Percentiles rank a stretch among this genome's conserved stretches.
Conservation (phyloP, 768 basidiomycete genomes). For the Sarcodon aspratus region DNA sequence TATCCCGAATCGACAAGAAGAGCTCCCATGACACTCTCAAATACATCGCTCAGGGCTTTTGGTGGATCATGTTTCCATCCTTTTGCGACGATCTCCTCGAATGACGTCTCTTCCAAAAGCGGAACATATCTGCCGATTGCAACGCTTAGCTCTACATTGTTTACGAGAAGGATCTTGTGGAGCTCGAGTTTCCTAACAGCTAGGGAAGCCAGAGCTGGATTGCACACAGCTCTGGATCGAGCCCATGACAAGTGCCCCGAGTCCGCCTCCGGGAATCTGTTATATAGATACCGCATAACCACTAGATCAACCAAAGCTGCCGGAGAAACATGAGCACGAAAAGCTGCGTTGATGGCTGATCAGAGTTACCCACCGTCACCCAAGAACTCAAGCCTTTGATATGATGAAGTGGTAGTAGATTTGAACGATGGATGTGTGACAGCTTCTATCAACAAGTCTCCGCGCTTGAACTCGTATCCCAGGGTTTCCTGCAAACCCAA, state of each 20-base stretch:
- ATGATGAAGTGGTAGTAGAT: conserved; percentile 41
- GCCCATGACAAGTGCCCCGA: conserved; percentile 71
- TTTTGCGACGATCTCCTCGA: conserved; percentile 48
- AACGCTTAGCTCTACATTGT: conserved; percentile 52
- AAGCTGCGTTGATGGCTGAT: background rate
- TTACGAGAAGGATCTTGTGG: conserved; percentile 61
- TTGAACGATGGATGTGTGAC: conserved; percentile 80
- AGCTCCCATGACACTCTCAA: conserved; percentile 80
- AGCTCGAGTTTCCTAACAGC: conserved; percentile 53
- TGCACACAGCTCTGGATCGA: conserved; percentile 61
- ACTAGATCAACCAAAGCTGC: conserved; percentile 63
- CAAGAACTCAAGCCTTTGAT: conserved; percentile 81
- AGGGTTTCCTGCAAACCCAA: conserved; percentile 44
- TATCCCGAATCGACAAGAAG: conserved; percentile 74
- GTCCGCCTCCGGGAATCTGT: conserved; percentile 56
- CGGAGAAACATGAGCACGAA: conserved; percentile 5
- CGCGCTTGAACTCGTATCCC: conserved; percentile 58
- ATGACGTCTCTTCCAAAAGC: conserved; percentile 41
- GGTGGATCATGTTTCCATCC: conserved; percentile 83
- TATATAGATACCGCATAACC: conserved; percentile 60
- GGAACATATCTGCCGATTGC: conserved; percentile 55
- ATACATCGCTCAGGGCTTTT: conserved; percentile 73
- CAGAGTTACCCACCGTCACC: conserved; percentile 61
- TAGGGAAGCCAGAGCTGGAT: conserved; percentile 58
- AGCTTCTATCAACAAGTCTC: conserved; percentile 61